Evolutionary conservation across 2,329 filamentous ascomycete genomes (phyloP), one percentile per base, ranked within the genome.

Genomic region (Alternaria alternata): DNA sequence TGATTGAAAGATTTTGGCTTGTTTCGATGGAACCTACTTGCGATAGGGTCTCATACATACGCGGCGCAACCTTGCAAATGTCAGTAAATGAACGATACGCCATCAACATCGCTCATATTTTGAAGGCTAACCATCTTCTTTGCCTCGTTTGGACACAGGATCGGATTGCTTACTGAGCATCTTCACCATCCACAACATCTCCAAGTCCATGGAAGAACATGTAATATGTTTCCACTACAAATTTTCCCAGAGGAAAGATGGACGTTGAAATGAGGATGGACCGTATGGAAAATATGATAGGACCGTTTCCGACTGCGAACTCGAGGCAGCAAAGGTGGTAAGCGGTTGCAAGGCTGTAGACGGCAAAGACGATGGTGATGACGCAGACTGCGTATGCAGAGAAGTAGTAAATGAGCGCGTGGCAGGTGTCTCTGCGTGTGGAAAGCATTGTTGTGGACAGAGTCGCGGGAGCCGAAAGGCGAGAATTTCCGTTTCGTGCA

Each of bases 1-100:
- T 0, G 24, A 24, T 7, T 7, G 7, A 24, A 24, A 0, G 1
- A 0, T 0, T 24, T 24, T 24, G 24, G 1, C 1, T 24, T 7
- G 24, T 24, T 24, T 7, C 7, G 24, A 7, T 24, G 24, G 24
- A 24, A 0, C 2, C 24, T 24, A 24, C 1, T 24, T 24, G 1
- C 7, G 24, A 7, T 1, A 16, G 14, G 1, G 14, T 16, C 32
- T 36, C 12, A 14, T 0, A 36, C 0, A 14, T 1, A 36, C 8
- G 28, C 9, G 8, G 0, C 28, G 11, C 28, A 30, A 30, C 28
- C 8, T 11, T 30, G 8, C 11, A 0, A 0, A 11, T 11, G 28
- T 12, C 0, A 30, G 28, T 1, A 30, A 30, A 30, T 11, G 1
- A 2, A 30, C 2, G 16, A 6, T 5, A 6, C 1, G 11, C n/a